Base-by-base conservation (phyloP, 2,329 filamentous ascomycete genomes). In the Aspergillus sp. region DNA sequence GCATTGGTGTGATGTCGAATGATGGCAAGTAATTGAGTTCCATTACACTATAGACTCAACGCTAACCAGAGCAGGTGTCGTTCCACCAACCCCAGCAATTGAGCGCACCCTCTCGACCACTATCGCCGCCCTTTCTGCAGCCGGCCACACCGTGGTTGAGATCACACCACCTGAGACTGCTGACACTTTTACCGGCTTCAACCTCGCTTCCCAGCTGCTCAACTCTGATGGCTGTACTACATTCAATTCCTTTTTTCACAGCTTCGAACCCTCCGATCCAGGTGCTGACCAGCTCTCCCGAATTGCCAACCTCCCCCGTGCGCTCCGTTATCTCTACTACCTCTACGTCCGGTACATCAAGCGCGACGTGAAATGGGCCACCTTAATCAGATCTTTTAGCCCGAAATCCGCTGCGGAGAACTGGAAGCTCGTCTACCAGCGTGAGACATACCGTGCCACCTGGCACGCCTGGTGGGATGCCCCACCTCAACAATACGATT, bases 381-480 rank as follows among this genome's bases (percentile, higher is more conserved):
- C 82, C 0, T 69, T 96, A 5, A 71, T 96, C 42, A 76, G 78
- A 39, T 75, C 84, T 58, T 95, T 88, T 80, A 78, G 82, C 45
- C 78, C 81, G 46, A 90, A 90, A 70, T 82, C 78, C 9, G 84
- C 85, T 1, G 81, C 79, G 52, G 84, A 95, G 68, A 85, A 91
- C 63, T 96, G 89, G 89, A 78, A 86, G 58, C 79, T 93, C 44
- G 88, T 91, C 3, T 77, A 79, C 1, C 78, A 82, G 68, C 81
- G 90, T 20, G 91, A 96, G 69, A 75, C 77, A 1, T 94, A 88
- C 74, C 85, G 88, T 55, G 79, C 78, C 12, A 77, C 74, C 45
- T 96, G 89, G 82, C 90, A 88, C 65, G 80, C 85, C 19, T 96
- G 89, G 86, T 94, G 89, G 88, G 80, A 88, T 50, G 72, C 77